Conservation (phyloP, 495 filamentous ascomycete species). For the Aspergillus haitiensis region DNA sequence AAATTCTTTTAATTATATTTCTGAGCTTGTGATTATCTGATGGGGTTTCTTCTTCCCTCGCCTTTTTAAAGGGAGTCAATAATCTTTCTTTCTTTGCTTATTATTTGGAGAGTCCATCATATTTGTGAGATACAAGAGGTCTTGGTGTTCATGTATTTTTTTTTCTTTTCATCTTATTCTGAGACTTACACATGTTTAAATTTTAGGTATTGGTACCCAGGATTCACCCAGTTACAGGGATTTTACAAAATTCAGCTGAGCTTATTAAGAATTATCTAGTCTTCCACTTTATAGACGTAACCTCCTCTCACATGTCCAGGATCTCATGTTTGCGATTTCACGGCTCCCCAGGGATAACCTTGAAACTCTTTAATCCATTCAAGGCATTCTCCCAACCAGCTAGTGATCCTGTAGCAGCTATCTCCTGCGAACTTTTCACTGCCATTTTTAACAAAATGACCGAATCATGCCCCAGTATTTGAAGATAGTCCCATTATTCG, state of each 20-base stretch:
- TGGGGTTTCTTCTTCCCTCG: constrained; percentile 3
- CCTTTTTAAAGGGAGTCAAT: constrained; percentile 10
- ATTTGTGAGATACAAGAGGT: constrained; percentile 21
- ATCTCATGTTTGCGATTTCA: too few relatives aligned
- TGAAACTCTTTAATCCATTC: too few relatives aligned
- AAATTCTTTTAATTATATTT: constrained; percentile 11
- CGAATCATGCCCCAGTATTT: too few relatives aligned
- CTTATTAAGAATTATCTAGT: not conserved
- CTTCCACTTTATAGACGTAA: not conserved
- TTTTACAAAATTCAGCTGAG: too few relatives aligned
- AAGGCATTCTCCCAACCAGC: too few relatives aligned
- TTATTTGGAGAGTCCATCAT: constrained; percentile 16
- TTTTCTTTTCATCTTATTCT: constrained; percentile 9
- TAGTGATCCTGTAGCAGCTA: too few relatives aligned
- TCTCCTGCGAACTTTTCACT: too few relatives aligned
- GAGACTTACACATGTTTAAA: constrained; percentile 19
- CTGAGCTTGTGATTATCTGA: constrained; percentile 19
- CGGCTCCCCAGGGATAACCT: too few relatives aligned
- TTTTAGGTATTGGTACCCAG: not conserved
- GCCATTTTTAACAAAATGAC: too few relatives aligned
- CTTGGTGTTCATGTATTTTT: constrained; percentile 19
- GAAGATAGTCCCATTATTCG: too few relatives aligned
- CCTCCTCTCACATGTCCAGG: too few relatives aligned
- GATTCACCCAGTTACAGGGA: not conserved
- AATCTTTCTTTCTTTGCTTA: constrained; percentile 20